Base-by-base conservation (phyloP, 768 basidiomycete species). In the Suillus sp. region DNA sequence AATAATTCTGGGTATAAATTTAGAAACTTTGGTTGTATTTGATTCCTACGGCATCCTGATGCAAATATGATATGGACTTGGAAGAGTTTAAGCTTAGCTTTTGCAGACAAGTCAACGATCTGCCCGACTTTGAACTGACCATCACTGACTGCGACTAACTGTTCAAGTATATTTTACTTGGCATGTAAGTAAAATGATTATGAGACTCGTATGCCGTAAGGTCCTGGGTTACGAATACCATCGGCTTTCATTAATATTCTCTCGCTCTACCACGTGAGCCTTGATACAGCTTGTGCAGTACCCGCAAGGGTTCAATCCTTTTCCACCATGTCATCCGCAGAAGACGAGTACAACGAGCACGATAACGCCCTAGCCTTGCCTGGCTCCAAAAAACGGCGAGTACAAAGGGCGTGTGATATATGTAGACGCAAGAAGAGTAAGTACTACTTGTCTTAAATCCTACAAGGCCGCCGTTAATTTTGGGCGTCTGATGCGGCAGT, bases 381-480 rank as follows among this genome's bases (percentile, higher is more conserved):
- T 4, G 78, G 77, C 22, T 73, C 75, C 22, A 92, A 93, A 80
- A 91, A 90, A 72, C 77, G 91, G 43, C 81, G 86, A 65, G 83
- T 92, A 35, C 89, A 91, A 74, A 77, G 92, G 34, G 92, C 92
- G 8, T 95, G 93, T 71, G 92, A 94, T 70, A 83, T 87, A 0
- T 95, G 93, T 71, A 80, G 93, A 42, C 80, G 91, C 62, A 94
- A 93, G 81, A 95, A 95, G 78, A 87, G 91, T 89, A 63, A 65
- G 84, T 56, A 62, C n/a, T 20, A 14, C 59, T 55, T 47, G 25
- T 27, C 48, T 30, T 25, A 47, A 20, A 10, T 43, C n/a, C 16
- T 27, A 40, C 67, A 66, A 13, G 62, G 27, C 30, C 16, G 22
- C 25, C 47, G 56, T 51, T 53, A 27, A 65, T 66, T 62, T 59